These are phyloP conservation scores for Scorias spongiosa DNA, from an alignment of 2,329 filamentous ascomycete species.

Conservation along the genomic window DNA sequence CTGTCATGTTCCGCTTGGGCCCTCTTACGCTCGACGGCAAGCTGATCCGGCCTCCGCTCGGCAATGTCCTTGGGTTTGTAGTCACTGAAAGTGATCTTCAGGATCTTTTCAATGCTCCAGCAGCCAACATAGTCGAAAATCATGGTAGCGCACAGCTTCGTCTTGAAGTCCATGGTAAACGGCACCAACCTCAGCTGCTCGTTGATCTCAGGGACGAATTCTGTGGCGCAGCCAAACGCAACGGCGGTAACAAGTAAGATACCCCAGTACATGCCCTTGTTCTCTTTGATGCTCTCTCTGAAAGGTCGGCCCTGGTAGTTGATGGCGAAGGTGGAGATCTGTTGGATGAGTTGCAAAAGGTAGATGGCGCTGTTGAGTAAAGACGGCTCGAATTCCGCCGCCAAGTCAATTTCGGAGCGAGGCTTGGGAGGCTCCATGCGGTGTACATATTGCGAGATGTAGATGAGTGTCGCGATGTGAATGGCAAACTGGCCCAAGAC, in stretches of 20 bases:
- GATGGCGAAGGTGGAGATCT: slow-evolving; percentile 97
- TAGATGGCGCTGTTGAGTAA: slow-evolving; percentile 95
- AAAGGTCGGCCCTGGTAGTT: slow-evolving; percentile 98
- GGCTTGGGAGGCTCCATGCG: slow-evolving; percentile 54
- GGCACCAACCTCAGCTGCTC: slow-evolving; percentile 82
- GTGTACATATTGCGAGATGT: slow-evolving; percentile 81
- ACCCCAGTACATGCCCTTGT: slow-evolving; percentile 96
- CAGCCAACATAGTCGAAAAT: slow-evolving; percentile 73
- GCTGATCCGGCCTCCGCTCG: slow-evolving; percentile 68
- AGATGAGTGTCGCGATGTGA: slow-evolving; percentile 86
- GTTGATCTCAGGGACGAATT: slow-evolving; percentile 92
- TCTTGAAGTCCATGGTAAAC: slow-evolving; percentile 78
- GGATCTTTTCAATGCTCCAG: slow-evolving; percentile 69
- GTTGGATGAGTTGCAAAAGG: slow-evolving; percentile 92
- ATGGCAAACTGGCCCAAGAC: slow-evolving; percentile 95
- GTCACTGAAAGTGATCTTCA: slow-evolving; percentile 81
- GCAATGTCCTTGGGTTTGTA: slow-evolving; percentile 91
- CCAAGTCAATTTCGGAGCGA: slow-evolving; percentile 57
- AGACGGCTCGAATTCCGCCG: slow-evolving; percentile 85
- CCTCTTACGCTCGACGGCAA: slow-evolving; percentile 57
- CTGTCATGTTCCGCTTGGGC: slow-evolving; percentile 37
- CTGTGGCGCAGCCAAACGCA: slow-evolving; percentile 86
- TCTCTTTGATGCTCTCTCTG: slow-evolving; percentile 88
- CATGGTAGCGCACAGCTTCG: slow-evolving; percentile 73
- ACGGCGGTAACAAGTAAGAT: slow-evolving; percentile 79